Evolutionary conservation across 2,329 filamentous ascomycete species (phyloP).

Genomic region (Alternaria novae-zelandiae): DNA sequence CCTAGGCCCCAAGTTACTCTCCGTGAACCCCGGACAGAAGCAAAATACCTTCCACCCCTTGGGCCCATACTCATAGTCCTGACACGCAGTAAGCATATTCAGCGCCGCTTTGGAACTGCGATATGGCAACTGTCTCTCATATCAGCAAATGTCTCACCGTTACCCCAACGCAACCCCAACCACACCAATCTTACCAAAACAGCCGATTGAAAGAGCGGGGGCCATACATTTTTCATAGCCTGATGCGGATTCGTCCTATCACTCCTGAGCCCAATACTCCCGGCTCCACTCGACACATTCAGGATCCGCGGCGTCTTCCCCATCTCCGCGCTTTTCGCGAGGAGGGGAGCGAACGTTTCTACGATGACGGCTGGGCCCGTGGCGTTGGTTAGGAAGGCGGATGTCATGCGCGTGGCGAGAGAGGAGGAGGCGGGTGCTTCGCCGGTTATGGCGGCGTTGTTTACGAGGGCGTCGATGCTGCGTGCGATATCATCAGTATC

Average conservation of each 20-base stretch:
- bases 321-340: slow-evolving; percentile 17
- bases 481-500: too few relatives aligned
- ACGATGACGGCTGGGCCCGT: slow-evolving; percentile 20
- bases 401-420: slow-evolving; percentile 20
- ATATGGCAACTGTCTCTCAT: slow-evolving; percentile 26
- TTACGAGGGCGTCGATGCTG: slow-evolving; percentile 46
- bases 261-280: slow-evolving; percentile 35
- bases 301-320: slow-evolving; percentile 32
- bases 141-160: background rate
- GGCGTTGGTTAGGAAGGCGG: slow-evolving; percentile 33
- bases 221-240: slow-evolving; percentile 12
- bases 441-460: slow-evolving; percentile 45
- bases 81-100: slow-evolving; percentile 47
- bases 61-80: slow-evolving; percentile 32
- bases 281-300: slow-evolving; percentile 39
- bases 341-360: slow-evolving; percentile 17
- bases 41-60: slow-evolving; percentile 43
- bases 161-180: background rate
- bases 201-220: background rate
- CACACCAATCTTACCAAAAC: background rate
- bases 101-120: slow-evolving; percentile 45
- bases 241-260: slow-evolving; percentile 27
- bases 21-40: slow-evolving; percentile 46
- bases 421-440: slow-evolving; percentile 1
- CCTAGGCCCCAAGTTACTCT: slow-evolving; percentile 28